These are phyloP conservation scores for Camellia granthamiana DNA, from an alignment of 148 eudicot species.

Conservation along the genomic window DNA sequence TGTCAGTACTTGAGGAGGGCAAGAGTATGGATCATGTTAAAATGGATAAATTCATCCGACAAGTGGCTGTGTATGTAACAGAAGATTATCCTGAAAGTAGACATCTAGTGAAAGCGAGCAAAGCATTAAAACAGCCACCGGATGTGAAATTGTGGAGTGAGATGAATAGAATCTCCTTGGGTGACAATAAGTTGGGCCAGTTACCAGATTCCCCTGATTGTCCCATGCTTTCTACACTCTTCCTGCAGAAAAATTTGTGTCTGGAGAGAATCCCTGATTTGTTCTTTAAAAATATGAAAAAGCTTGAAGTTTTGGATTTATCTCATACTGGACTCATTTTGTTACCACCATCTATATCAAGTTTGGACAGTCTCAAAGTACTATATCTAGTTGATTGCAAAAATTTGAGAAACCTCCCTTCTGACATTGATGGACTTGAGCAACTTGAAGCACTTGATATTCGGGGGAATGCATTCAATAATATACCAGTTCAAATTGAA, in stretches of 20 bases:
- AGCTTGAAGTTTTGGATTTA: constrained; percentile 19
- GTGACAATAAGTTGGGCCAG: not conserved
- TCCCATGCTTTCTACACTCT: constrained; percentile 19
- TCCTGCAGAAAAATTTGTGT: constrained; percentile 8
- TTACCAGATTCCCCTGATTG: constrained; percentile 16
- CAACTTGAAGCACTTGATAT: constrained; percentile 23
- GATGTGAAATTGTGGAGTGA: not conserved
- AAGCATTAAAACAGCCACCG: not conserved
- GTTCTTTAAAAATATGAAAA: constrained; percentile 15
- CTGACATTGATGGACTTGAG: not conserved
- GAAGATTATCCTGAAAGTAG: not conserved
- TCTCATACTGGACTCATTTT: constrained; percentile 5
- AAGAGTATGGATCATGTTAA: not conserved
- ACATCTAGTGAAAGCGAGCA: constrained; percentile 9
- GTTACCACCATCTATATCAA: constrained; percentile 6
- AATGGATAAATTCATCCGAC: constrained; percentile 20
- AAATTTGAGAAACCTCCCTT: constrained; percentile 7
- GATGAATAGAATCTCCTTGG: constrained; percentile 20
- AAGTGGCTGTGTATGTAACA: constrained; percentile 3
- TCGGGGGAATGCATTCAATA: constrained; percentile 14
- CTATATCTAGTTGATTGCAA: constrained; percentile 8
- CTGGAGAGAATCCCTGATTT: not conserved
- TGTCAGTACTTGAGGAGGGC: constrained; percentile 22
- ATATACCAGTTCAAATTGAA: not conserved
- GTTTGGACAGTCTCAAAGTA: not conserved